Conservation (phyloP, 2,329 filamentous ascomycete species). For the Blastomyces silverae region DNA sequence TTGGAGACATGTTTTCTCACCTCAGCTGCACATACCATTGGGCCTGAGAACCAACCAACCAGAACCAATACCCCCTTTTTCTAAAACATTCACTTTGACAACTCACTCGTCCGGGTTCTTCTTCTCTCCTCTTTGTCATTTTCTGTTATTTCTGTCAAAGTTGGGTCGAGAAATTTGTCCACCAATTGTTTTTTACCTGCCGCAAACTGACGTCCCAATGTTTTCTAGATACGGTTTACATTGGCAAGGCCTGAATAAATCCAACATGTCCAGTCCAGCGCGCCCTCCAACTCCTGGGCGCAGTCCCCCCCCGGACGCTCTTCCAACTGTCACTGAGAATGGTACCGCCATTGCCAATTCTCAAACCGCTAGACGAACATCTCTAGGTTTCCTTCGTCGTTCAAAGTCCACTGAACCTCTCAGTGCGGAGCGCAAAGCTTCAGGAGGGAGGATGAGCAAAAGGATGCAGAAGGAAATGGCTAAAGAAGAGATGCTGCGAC, state of each 20-base stretch:
- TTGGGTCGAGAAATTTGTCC: not conserved
- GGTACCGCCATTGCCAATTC: slow-evolving; percentile 22
- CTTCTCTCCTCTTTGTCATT: not conserved
- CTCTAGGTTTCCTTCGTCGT: slow-evolving; percentile 57
- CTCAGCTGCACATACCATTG: not conserved
- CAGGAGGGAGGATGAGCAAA: slow-evolving; percentile 31
- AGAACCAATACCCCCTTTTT: slow-evolving; percentile 10
- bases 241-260: slow-evolving; percentile 6
- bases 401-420: slow-evolving; percentile 60
- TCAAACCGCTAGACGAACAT: slow-evolving; percentile 39
- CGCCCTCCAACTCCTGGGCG: slow-evolving; percentile 34
- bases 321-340: slow-evolving; percentile 35
- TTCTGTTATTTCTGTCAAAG: not conserved
- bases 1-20: slow-evolving; percentile 3
- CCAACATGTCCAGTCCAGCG: slow-evolving; percentile 14
- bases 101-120: slow-evolving; percentile 1
- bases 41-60: slow-evolving; percentile 6
- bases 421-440: slow-evolving; percentile 45
- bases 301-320: slow-evolving; percentile 31
- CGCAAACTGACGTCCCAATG: slow-evolving; percentile 6
- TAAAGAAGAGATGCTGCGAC: slow-evolving; percentile 48
- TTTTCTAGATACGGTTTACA: slow-evolving; percentile 7
- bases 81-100: slow-evolving; percentile 7
- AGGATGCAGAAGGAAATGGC: slow-evolving; percentile 36
- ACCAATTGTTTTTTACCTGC: not conserved